Conservation (phyloP, 257 asterid species). For the Apocynum venetum region DNA sequence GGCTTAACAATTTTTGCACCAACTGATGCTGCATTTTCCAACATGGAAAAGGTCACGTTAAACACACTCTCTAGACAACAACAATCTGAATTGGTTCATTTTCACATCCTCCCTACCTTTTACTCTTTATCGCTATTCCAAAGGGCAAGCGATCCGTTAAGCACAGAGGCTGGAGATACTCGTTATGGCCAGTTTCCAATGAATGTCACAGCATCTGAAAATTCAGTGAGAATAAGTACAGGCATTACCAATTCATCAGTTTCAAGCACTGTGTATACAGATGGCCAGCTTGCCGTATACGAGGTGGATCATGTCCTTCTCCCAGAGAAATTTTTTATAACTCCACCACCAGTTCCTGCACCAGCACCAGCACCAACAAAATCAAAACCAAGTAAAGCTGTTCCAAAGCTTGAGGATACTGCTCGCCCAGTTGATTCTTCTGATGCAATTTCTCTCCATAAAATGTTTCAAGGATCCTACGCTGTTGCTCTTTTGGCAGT, state of each 20-base stretch:
- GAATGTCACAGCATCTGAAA: slow-evolving; percentile 44
- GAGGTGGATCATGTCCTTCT: slow-evolving; percentile 48
- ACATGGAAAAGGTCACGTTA: slow-evolving; percentile 37
- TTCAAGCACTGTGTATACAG: slow-evolving; percentile 34
- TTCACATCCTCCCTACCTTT: slow-evolving; percentile 39
- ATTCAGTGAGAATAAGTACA: slow-evolving; percentile 40
- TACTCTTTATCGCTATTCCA: slow-evolving; percentile 40
- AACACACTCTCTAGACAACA: slow-evolving; percentile 41
- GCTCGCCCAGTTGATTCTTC: slow-evolving; percentile 24
- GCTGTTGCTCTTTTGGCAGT: slow-evolving; percentile 1
- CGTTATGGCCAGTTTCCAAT: slow-evolving; percentile 28
- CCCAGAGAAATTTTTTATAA: slow-evolving; percentile 37
- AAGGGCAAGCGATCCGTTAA: slow-evolving; percentile 46
- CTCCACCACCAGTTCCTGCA: slow-evolving; percentile 46
- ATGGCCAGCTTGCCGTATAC: slow-evolving; percentile 46
- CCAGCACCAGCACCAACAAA: slow-evolving; percentile 56
- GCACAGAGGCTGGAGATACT: slow-evolving; percentile 52
- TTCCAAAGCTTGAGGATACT: slow-evolving; percentile 13
- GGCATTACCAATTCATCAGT: slow-evolving; percentile 48
- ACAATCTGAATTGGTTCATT: slow-evolving; percentile 40
- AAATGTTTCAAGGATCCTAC: background rate
- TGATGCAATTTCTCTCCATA: slow-evolving; percentile 11
- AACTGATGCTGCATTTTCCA: slow-evolving; percentile 38
- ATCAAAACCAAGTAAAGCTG: slow-evolving; percentile 18
- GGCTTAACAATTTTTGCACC: slow-evolving; percentile 50